Evolutionary conservation across 2,329 filamentous ascomycete species (phyloP).

Genomic region (Aspergillus ochraceoroseus): DNA sequence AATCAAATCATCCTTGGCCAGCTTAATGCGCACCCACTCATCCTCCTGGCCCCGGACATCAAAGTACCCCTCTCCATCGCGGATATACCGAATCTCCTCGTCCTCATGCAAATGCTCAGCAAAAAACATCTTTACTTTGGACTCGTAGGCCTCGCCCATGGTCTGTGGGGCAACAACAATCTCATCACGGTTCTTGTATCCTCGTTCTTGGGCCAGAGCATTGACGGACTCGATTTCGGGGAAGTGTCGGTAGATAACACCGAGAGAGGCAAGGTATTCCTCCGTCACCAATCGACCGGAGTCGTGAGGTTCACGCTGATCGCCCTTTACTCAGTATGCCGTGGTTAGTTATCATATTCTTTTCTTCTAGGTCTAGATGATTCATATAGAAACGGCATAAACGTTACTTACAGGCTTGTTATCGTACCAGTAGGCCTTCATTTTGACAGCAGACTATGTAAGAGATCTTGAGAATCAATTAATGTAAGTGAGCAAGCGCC

Average conservation of each 20-base stretch:
- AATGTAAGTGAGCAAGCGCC: too few species aligned
- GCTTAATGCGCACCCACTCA: conserved; percentile 78
- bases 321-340: conserved; percentile 64
- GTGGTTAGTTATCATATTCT: conserved; percentile 3
- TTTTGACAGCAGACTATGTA: conserved; percentile 39
- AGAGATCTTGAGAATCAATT: not conserved
- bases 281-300: conserved; percentile 65
- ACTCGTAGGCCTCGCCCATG: conserved; percentile 83
- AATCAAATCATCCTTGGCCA: conserved; percentile 85
- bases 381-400: not conserved
- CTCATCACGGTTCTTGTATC: conserved; percentile 93
- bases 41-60: conserved; percentile 80
- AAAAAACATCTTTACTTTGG: conserved; percentile 92
- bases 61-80: conserved; percentile 84
- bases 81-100: conserved; percentile 94
- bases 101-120: conserved; percentile 95
- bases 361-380: not conserved
- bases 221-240: conserved; percentile 64
- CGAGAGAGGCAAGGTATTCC: conserved; percentile 65
- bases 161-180: conserved; percentile 79
- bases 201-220: conserved; percentile 64
- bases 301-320: conserved; percentile 88
- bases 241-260: conserved; percentile 72
- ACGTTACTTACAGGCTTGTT: conserved; percentile 58
- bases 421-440: conserved; percentile 69